Evolutionary conservation across 495 filamentous ascomycete genomes (phyloP).

Genomic region (Saxophila tyrrhenica): DNA sequence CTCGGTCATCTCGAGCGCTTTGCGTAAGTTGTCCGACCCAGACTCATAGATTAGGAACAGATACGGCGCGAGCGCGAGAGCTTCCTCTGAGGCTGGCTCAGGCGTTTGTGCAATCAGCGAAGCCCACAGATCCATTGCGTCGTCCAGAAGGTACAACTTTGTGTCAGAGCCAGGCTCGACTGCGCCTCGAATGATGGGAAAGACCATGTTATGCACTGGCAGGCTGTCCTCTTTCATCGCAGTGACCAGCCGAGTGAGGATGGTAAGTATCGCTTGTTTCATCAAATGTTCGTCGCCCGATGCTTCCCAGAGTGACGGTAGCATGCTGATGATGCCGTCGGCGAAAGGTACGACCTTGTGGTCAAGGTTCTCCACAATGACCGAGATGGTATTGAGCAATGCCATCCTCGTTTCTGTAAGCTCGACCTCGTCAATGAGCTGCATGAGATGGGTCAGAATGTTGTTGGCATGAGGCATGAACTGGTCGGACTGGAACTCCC

Average conservation of each 20-base stretch:
- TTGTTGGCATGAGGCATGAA: conserved; percentile 66
- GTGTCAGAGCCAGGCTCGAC: conserved; percentile 68
- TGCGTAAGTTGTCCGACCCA: conserved; percentile 57
- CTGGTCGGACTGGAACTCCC: conserved; percentile 56
- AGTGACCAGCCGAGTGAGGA: conserved; percentile 64
- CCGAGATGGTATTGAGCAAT: conserved; percentile 68
- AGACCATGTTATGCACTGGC: conserved; percentile 58
- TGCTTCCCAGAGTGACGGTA: conserved; percentile 77
- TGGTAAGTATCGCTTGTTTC: conserved; percentile 82
- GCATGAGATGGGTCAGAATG: conserved; percentile 57
- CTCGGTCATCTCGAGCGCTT: conserved; percentile 61
- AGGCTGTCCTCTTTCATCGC: conserved; percentile 65
- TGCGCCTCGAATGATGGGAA: conserved; percentile 68
- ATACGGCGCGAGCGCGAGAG: conserved; percentile 54
- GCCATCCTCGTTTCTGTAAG: conserved; percentile 77
- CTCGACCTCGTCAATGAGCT: conserved; percentile 68
- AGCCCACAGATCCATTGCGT: conserved; percentile 81
- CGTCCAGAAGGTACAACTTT: conserved; percentile 77
- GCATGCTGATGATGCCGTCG: conserved; percentile 62
- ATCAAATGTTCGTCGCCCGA: conserved; percentile 72
- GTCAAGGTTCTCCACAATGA: conserved; percentile 72
- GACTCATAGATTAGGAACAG: conserved; percentile 62
- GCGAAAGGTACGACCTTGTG: conserved; percentile 59
- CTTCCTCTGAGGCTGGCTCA: conserved; percentile 49
- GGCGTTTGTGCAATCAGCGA: conserved; percentile 62